phyloP scores from a whole-genome alignment of 2,329 filamentous ascomycete species.

The Neophaeococcomyces mojaviensis region DNA sequence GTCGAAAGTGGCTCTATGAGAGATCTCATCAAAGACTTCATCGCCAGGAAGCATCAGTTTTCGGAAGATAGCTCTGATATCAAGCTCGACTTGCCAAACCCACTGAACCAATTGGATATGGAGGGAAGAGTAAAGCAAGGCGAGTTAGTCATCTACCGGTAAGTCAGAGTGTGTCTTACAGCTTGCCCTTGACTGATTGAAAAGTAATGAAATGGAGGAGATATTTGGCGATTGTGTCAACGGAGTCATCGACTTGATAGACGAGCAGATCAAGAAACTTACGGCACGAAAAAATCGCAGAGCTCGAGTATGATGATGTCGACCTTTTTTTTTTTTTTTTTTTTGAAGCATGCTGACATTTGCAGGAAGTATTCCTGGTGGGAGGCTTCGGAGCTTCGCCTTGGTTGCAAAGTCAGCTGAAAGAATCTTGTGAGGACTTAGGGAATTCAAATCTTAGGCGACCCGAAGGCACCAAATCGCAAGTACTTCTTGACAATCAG shows the following conservation, averaged over 20 bases:
- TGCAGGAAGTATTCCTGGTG: constrained; percentile 1
- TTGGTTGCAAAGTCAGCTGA: not conserved
- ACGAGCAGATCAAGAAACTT: not conserved
- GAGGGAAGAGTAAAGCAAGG: not conserved
- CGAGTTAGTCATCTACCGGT: not conserved
- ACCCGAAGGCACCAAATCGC: not conserved
- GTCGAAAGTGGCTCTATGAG: not conserved
- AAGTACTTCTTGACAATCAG: not conserved
- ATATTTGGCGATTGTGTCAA: not conserved
- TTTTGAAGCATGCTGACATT: not conserved
- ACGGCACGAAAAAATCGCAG: not conserved
- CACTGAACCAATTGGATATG: not conserved
- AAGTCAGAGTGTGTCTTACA: too few relatives aligned
- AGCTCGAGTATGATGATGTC: not conserved
- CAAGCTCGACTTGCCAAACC: not conserved
- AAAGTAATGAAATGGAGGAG: not conserved
- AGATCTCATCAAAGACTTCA: not conserved
- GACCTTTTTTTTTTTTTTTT: too few relatives aligned
- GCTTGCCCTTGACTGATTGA: not conserved
- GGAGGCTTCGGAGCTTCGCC: constrained; percentile 1
- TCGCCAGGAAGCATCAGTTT: not conserved
- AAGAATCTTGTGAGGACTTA: not conserved
- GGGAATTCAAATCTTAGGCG: not conserved
- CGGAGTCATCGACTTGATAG: not conserved
- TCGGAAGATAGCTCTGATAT: not conserved